phyloP scores from a whole-genome alignment of 2,329 filamentous ascomycete genomes.

The Myriosclerotinia duriaeana region DNA sequence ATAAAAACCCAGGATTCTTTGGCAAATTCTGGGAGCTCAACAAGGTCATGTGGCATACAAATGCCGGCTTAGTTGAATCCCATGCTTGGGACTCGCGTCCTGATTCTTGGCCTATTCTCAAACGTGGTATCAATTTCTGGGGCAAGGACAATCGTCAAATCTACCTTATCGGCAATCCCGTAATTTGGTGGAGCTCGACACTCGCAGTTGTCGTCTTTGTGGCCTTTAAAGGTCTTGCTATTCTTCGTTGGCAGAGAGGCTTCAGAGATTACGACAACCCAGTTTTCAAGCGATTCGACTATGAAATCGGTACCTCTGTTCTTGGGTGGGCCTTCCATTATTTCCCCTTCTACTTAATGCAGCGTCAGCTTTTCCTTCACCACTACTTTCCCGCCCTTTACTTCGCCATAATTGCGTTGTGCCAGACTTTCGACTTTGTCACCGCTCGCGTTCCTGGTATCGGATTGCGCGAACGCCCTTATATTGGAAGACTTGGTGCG shows the following conservation, averaged over 20 bases:
- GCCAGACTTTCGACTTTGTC: conserved; percentile 84
- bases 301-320: conserved; percentile 86
- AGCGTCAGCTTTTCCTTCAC: conserved; percentile 95
- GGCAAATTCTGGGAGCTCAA: conserved; percentile 98
- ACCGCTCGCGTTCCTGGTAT: conserved; percentile 70
- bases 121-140: conserved; percentile 99
- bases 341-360: conserved; percentile 98
- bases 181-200: conserved; percentile 92
- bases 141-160: conserved; percentile 90
- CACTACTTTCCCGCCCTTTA: conserved; percentile 98
- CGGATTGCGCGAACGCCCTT: conserved; percentile 66
- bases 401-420: conserved; percentile 87
- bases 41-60: conserved; percentile 98
- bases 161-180: conserved; percentile 90
- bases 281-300: conserved; percentile 95
- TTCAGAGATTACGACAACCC: conserved; percentile 80
- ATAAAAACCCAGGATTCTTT: conserved; percentile 89
- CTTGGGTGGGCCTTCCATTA: conserved; percentile 97
- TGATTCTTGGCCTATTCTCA: conserved; percentile 85
- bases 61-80: conserved; percentile 91
- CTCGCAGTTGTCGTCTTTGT: conserved; percentile 74
- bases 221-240: conserved; percentile 80
- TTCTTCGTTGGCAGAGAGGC: conserved; percentile 92
- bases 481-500: conserved; percentile 72
- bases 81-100: conserved; percentile 98